These are phyloP conservation scores for Trichoderma atroviride DNA, from an alignment of 2,329 filamentous ascomycete species.

Conservation along the genomic window DNA sequence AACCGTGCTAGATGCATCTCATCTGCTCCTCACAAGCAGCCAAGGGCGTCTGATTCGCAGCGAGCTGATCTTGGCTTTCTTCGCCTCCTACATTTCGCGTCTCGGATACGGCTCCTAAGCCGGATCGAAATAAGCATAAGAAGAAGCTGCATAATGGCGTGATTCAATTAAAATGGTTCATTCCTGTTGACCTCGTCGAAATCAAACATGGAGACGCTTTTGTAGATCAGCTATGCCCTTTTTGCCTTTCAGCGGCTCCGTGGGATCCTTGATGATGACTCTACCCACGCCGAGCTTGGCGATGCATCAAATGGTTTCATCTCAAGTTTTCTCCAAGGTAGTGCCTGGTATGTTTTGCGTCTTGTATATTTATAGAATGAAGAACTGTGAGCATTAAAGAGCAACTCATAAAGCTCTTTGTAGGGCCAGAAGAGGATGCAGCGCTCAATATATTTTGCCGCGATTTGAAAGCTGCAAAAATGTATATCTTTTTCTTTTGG, in stretches of 20 bases:
- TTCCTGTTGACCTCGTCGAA: neutral
- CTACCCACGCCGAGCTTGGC: neutral
- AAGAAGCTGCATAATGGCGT: slow-evolving; percentile 13
- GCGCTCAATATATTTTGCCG: neutral
- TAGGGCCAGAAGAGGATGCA: neutral
- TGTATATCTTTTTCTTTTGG: too few species aligned
- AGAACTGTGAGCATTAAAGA: neutral
- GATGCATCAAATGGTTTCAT: neutral
- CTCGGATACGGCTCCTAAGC: neutral
- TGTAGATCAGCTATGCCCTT: neutral
- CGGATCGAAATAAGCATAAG: slow-evolving; percentile 17
- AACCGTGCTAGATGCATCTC: neutral
- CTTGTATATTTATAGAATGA: neutral
- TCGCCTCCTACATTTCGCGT: slow-evolving; percentile 6
- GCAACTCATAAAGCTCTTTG: neutral
- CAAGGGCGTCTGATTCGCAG: neutral
- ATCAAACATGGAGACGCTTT: neutral
- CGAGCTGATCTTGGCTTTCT: neutral
- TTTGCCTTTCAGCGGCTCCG: neutral
- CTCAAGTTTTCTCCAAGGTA: neutral
- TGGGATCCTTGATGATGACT: neutral
- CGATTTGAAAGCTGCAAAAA: neutral
- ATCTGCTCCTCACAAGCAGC: neutral
- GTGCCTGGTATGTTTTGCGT: neutral
- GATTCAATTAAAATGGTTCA: neutral